Conservation (phyloP, 768 basidiomycete genomes). For the Agrocybe pediades region DNA sequence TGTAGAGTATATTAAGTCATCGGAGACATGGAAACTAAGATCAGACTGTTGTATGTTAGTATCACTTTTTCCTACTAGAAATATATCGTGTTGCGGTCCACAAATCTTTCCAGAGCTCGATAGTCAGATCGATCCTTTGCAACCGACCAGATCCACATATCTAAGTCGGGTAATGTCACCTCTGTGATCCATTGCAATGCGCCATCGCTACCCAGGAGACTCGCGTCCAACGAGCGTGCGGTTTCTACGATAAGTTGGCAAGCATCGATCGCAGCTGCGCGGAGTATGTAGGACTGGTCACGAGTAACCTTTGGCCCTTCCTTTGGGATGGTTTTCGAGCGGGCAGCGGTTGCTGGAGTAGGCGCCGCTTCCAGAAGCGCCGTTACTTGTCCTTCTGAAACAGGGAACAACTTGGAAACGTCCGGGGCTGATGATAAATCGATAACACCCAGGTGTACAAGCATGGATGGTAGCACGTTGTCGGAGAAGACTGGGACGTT, state of each 20-base stretch:
- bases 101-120: constrained; percentile 64
- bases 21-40: neutral
- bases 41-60: neutral
- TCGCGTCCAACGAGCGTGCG: constrained; percentile 40
- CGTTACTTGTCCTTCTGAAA: constrained; percentile 38
- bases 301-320: constrained; percentile 56
- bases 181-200: constrained; percentile 52
- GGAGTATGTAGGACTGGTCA: constrained; percentile 70
- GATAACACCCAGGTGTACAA: constrained; percentile 75
- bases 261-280: constrained; percentile 80
- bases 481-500: constrained; percentile 73
- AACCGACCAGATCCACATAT: constrained; percentile 83
- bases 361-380: constrained; percentile 39
- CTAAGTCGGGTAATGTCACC: constrained; percentile 61
- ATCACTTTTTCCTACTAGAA: constrained; percentile 42
- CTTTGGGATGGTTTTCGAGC: constrained; percentile 21
- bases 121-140: constrained; percentile 81
- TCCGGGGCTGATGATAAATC: constrained; percentile 55
- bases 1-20: neutral
- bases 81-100: constrained; percentile 63
- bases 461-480: constrained; percentile 83
- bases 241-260: constrained; percentile 67
- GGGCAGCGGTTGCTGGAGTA: neutral
- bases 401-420: constrained; percentile 51
- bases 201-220: constrained; percentile 11